Evolutionary conservation across 441 rosid genomes (phyloP), one percentile per base, ranked within the genome.

Genomic region (Populus hybrid): DNA sequence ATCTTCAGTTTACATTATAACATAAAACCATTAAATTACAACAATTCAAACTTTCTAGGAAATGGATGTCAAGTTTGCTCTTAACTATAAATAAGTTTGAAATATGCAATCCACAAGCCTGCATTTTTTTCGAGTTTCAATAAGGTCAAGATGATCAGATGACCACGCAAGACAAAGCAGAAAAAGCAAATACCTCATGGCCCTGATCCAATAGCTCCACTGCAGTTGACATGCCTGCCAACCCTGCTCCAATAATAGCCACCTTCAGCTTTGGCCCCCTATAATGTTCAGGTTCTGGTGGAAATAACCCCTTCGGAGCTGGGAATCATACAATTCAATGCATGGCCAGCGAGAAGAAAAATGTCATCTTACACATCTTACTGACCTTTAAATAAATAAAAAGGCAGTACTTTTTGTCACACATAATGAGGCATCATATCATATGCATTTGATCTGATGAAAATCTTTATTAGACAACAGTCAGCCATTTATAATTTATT

Each of bases 271-370:
- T 96, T 0, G 98, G 98, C 74, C 99, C 98, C 83, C 93, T 86
- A 30, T 94, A 93, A 71, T 86, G 91, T 82, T 89, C 92, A 34
- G 98, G 99, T 86, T 96, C 98, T 10, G 94, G 92, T 28, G 98
- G 99, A 88, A 94, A 96, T 86, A 96, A 82, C 46, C 98, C 99
- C 85, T 94, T 94, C 36, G 99, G 99, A 82, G 99, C 99, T 96
- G 94, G 78, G 79, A 88, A 72, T 71, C 34, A 63, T 72, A 84
- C 18, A 79, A 81, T 50, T 73, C 53, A 79, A 9, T 70, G 40
- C 20, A 24, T 36, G 72, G 23, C 18, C 23, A 36, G 71, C 24
- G 4, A 85, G 71, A 76, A 73, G 68, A 74, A 73, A 40, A 57
- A 46, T 28, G 63, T 75, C 28, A 36, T 63, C 66, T 28, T 26